Conservation (phyloP, 2,329 filamentous ascomycete genomes). For the Fusarium sp. region DNA sequence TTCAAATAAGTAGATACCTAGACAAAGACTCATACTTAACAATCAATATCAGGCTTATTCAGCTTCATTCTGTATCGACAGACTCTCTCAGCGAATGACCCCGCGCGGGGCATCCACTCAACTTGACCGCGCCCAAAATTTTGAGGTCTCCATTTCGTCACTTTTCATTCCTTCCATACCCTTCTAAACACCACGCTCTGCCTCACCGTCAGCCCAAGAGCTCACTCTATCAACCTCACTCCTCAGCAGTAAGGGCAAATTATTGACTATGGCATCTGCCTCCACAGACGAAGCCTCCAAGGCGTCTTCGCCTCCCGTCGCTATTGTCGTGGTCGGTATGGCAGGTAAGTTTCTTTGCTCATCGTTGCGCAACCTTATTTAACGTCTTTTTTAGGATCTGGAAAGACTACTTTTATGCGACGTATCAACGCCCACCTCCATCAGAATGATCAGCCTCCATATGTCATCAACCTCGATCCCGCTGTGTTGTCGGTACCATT, state of each 20-base stretch:
- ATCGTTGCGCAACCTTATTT: neutral
- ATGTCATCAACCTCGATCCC: conserved; percentile 96
- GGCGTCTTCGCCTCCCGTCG: conserved; percentile 64
- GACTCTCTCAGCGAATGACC: conserved; percentile 35
- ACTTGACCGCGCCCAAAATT: conserved; percentile 32
- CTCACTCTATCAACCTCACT: neutral
- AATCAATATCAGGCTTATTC: conserved; percentile 14
- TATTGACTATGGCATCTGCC: conserved; percentile 46
- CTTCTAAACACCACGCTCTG: neutral
- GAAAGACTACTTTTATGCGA: conserved; percentile 99
- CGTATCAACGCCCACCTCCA: conserved; percentile 95
- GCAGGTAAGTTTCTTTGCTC: conserved; percentile 66
- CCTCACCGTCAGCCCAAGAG: neutral
- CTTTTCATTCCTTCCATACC: conserved; percentile 13
- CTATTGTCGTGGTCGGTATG: conserved; percentile 96
- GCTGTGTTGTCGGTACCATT: conserved; percentile 94
- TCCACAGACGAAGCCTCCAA: conserved; percentile 39
- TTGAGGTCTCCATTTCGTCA: conserved; percentile 36
- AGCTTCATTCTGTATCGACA: neutral
- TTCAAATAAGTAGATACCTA: no score
- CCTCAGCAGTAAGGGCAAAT: neutral
- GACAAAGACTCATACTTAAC: no score
- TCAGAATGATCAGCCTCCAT: conserved; percentile 79
- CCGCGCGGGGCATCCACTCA: conserved; percentile 41
- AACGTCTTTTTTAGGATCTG: conserved; percentile 69